Evolutionary conservation across 2,329 filamentous ascomycete genomes (phyloP), one percentile per base, ranked within the genome.

Genomic region (Diaporthe ampelina): DNA sequence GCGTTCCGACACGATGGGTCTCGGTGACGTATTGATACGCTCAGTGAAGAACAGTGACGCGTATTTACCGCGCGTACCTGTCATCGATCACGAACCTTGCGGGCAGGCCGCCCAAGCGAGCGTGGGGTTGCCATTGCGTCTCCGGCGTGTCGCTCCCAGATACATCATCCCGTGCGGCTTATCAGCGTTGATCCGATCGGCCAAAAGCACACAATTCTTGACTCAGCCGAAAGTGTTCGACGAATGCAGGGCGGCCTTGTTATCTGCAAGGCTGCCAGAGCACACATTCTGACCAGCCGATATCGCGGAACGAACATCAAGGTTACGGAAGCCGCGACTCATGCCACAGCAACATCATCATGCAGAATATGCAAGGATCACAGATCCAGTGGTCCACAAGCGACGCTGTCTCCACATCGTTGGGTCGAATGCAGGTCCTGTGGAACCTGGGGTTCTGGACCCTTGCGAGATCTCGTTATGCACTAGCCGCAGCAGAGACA

Each of bases 1-100:
- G 91, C 37, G 87, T 92, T 45, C 91, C 91, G 26, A 83, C 85
- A 26, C 85, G 91, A 78, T 93, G 91, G 91, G 84, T 90, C 37
- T 56, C 74, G 21, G 72, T 72, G 19, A 73, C 72, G 58, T 43
- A 67, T 13, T 74, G 68, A 72, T 52, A 40, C 56, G 9, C 9
- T 43, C 32, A 8, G 8, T 40, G 35, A 19, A 59, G 17, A 37
- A 48, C 19, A 61, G 48, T 17, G 37, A 29, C n/a, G 45, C 29
- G 21, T n/a, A 50, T 29, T 59, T 52, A 21, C 40, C 69, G 35
- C 69, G 40, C 19, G 45, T 54, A n/a, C 24, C 9, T 29, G 58
- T 43, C 58, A 19, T 52, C 45, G 32, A 21, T 17, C 29, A 13
- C 45, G n/a, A 17, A 35, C 45, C 35, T 21, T 13, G 19, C 61